phyloP scores from a whole-genome alignment of 139 green algal species.

The Asterochloris erici region DNA sequence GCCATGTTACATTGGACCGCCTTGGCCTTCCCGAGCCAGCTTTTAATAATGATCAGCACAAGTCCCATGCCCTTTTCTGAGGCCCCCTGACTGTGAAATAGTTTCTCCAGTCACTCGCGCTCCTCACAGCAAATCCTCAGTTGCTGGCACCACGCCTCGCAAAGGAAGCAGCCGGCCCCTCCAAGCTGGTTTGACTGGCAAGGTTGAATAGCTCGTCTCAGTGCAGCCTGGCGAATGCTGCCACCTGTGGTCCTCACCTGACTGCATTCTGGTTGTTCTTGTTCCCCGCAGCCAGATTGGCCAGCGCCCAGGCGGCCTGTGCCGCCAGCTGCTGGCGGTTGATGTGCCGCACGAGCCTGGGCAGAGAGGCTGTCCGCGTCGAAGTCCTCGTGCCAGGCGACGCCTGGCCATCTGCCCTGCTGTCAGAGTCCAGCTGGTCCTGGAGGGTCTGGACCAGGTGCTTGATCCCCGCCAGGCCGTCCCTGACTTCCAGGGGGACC shows the following conservation, averaged over 20 bases:
- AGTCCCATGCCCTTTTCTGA: too few species aligned
- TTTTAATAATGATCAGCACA: too few species aligned
- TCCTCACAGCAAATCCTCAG: too few species aligned
- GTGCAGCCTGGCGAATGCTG: not conserved
- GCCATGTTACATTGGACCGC: too few species aligned
- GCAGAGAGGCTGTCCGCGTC: not conserved
- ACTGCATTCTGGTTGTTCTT: slow-evolving; percentile 9
- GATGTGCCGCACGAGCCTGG: not conserved
- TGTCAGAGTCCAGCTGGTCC: slow-evolving; percentile 8
- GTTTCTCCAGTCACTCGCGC: too few species aligned
- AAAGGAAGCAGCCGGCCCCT: too few species aligned
- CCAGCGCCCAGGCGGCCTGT: slow-evolving; percentile 10
- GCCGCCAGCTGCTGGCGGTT: not conserved
- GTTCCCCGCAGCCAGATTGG: slow-evolving; percentile 12
- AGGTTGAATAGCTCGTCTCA: too few species aligned
- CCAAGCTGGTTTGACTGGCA: too few species aligned
- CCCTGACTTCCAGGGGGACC: slow-evolving; percentile 2
- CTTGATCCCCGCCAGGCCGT: slow-evolving; percentile 7
- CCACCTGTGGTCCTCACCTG: not conserved
- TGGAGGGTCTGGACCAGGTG: slow-evolving; percentile 11
- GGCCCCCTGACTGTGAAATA: too few species aligned
- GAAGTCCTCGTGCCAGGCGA: not conserved
- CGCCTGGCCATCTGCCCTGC: not conserved
- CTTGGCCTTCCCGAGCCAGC: too few species aligned
- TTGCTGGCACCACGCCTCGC: too few species aligned